Base-by-base conservation (phyloP, 495 filamentous ascomycete genomes). In the Hyaloscypha hepaticicola region DNA sequence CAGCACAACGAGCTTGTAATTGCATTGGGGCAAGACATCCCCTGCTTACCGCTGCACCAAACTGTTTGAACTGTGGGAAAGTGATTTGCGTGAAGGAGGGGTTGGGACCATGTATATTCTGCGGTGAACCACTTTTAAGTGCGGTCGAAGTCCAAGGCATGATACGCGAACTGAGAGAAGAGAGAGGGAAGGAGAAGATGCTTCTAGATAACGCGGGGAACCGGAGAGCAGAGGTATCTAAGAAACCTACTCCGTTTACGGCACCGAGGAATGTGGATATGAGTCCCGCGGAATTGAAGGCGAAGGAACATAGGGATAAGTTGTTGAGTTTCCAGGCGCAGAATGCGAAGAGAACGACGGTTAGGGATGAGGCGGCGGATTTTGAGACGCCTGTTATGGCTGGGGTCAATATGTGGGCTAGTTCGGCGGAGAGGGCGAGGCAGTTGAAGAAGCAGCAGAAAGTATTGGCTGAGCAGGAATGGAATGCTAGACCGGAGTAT, bases 1-100 rank as follows among this genome's bases (percentile, higher is more conserved):
- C 79, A 58, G 79, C 82, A 52, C 75, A 82, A 14, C 83, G 88
- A 41, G 83, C 83, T 64, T 99, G 95, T 74, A 88, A 85, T 70
- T 99, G 95, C 77, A 90, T 92, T 65, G 95, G 89, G 0, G 81
- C 89, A 3, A 83, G 91, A 1, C 95, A 99, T 70, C 90, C 96
- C 4, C 80, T 97, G 11, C 87, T 97, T 12, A 83, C 82, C 11
- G 90, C 93, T 0, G 91, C 93, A 0, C 95, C 96, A 3, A 99
- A 98, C 73, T 99, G 95, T 67, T 79, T 95, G 22, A 87, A 83
- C 67, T 99, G 95, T 73, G 95, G 95, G 59, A 97, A 98, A 75
- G 92, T 99, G n/a, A 88, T 98, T 59, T 99, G 95, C 75, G 85
- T 96, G 14, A 90, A 96, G 69, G 92, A 99, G 72, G 95, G 95